Evolutionary conservation across 495 filamentous ascomycete species (phyloP), one percentile per base, ranked within the genome.

Genomic region (Pseudotulostoma volvatum): DNA sequence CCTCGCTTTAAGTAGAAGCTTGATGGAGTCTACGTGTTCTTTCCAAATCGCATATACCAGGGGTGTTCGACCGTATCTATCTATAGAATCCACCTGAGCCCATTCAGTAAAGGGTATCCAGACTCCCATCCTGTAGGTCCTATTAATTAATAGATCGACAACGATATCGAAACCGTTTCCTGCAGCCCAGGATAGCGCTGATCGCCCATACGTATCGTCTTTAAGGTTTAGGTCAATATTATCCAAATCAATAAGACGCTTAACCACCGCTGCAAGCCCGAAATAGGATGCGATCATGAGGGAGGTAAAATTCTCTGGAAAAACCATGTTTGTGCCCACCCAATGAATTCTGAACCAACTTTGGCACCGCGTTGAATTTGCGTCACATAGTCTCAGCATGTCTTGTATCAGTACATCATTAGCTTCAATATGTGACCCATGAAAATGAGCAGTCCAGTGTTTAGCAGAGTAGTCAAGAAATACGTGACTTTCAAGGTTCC

Each of bases 381-480:
- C 15, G 36, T 45, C 43, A 32, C 43, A 45, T 9, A 45, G 14
- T 9, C 28, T 30, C 45, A 38, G 45, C 37, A 28, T 28, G 11
- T 25, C 15, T 41, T 36, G 36, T n/a, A 36, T 54, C 36, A 42
- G 43, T 28, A 11, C 23, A 7, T 42, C 25, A 14, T 41, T 39
- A 13, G 39, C 42, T 25, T 41, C 44, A 18, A 44, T 51, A 43
- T 36, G 13, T 1, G 35, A 17, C 2, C 8, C 17, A 37, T 37
- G 44, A 18, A 53, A 51, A 31, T 63, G 59, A 32, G n/a, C n/a
- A 28, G 9, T 34, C 59, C 59, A 63, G 36, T 49, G 11, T 33
- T 20, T 47, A n/a, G 53, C 50, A 1, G 59, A 46, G 35, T 63
- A 63, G 25, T 52, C 28, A 11, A 60, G 34, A 36, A 60, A 57